These are phyloP conservation scores for Thermomucor indicae-seudaticae DNA, from an alignment of 371 early-diverging fungal genomes.

Conservation along the genomic window DNA sequence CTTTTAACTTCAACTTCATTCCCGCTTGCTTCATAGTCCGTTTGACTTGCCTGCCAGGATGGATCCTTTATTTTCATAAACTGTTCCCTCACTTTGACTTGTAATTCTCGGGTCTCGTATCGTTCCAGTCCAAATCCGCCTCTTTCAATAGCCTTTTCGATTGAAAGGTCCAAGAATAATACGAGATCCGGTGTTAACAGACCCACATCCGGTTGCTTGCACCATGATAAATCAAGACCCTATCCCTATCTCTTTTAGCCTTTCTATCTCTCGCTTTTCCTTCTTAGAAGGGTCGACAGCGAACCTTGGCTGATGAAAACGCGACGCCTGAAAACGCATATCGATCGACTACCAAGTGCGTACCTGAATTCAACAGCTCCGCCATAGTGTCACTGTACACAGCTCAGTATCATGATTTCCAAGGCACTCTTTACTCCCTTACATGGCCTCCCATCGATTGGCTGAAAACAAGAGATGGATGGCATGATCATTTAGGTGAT, in stretches of 20 bases:
- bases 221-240: conserved; percentile 88
- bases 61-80: conserved; percentile 58
- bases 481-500: conserved; percentile 77
- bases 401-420: too few relatives aligned
- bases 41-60: conserved; percentile 53
- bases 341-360: conserved; percentile 89
- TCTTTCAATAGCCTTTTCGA: conserved; percentile 71
- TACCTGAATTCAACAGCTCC: conserved; percentile 57
- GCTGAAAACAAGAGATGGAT: conserved; percentile 96
- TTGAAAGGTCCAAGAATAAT: conserved; percentile 87
- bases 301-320: conserved; percentile 90
- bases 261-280: too few relatives aligned
- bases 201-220: conserved; percentile 85
- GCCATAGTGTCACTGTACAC: conserved; percentile 59
- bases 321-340: conserved; percentile 98
- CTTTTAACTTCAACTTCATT: not conserved
- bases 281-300: too few relatives aligned
- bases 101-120: conserved; percentile 91
- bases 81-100: conserved; percentile 64
- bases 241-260: too few relatives aligned
- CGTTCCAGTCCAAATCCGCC: conserved; percentile 94
- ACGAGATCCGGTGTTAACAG: conserved; percentile 86
- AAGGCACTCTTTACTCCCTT: conserved; percentile 9
- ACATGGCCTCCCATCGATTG: conserved; percentile 76
- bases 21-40: not conserved